Evolutionary conservation across 2,329 filamentous ascomycete species (phyloP), one percentile per base, ranked within the genome.

Genomic region (Cercospora zeina): DNA sequence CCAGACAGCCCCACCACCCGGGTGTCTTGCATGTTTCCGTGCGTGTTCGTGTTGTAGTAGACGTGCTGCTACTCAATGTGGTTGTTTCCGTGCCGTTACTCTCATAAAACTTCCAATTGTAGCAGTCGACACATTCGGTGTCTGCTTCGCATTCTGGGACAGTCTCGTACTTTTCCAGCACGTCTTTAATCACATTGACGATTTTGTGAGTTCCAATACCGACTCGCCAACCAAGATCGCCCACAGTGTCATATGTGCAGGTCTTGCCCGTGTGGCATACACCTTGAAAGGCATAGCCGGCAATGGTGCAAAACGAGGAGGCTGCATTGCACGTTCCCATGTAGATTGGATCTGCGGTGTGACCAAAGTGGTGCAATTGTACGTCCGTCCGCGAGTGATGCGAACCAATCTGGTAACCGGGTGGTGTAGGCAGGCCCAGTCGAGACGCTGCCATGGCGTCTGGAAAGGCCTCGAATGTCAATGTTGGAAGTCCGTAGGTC

Each of bases 311-410:
- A 10, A 89, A 87, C 2, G 93, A 93, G 1, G 90, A 92, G 2
- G 90, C 91, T 33, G 90, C 90, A 71, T 96, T 97, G 77, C 95
- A 97, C 0, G 88, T 90, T 33, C 95, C 95, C 79, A 97, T 93
- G 72, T 89, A 99, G 34, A 99, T 87, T 0, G 95, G 95, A 75
- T 99, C 95, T 0, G 95, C 95, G 0, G 92, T 97, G 72, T 97
- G 93, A 3, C 95, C 95, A 74, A 97, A 93, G 75, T 99, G 95
- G 72, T 87, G 96, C 0, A 89, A 83, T 11, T 91, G 93, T 0
- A 91, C 96, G 70, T 86, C 84, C 62, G 85, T 78, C 45, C 91
- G 82, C 37, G 84, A 82, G 71, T 96, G 91, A 31, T 91, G 33
- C 9, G 85, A 81, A 45, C 84, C 81, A 24, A 91, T 84, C 70